phyloP scores from a whole-genome alignment of 2,329 filamentous ascomycete genomes.

The Rutstroemia sp. region DNA sequence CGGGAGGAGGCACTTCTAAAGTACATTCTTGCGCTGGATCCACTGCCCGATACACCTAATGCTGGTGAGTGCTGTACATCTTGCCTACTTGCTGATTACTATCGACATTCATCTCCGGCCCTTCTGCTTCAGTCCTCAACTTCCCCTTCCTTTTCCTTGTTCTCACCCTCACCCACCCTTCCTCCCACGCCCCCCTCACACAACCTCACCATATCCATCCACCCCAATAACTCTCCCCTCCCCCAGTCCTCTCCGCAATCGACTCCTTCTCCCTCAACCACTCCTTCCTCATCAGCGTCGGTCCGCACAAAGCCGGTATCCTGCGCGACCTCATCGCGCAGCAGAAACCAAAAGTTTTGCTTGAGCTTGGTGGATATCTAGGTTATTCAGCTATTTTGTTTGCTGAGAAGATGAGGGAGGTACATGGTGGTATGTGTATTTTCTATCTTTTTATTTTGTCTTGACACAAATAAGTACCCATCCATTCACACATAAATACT shows the following conservation, averaged over 20 bases:
- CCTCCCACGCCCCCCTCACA: too few relatives aligned
- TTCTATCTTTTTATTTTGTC: slow-evolving; percentile 25
- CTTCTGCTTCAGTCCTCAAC: too few relatives aligned
- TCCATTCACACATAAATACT: too few relatives aligned
- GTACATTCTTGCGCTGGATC: slow-evolving; percentile 45
- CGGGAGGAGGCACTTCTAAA: slow-evolving; percentile 67
- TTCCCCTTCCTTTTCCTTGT: too few relatives aligned
- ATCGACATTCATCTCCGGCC: too few relatives aligned
- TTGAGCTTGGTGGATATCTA: slow-evolving; percentile 75
- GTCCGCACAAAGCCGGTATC: slow-evolving; percentile 63
- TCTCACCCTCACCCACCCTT: too few relatives aligned
- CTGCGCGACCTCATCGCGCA: slow-evolving; percentile 60
- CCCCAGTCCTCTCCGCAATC: slow-evolving; percentile 57
- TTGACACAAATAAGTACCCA: too few relatives aligned
- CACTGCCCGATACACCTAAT: too few relatives aligned
- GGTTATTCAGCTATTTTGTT: slow-evolving; percentile 75
- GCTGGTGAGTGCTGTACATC: too few relatives aligned
- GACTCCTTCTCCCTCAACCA: slow-evolving; percentile 57
- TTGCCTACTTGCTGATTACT: too few relatives aligned
- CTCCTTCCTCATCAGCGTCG: slow-evolving; percentile 73
- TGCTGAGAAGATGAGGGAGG: slow-evolving; percentile 50
- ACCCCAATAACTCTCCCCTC: slow-evolving; percentile 32
- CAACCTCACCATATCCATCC: too few relatives aligned
- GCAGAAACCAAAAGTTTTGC: slow-evolving; percentile 58
- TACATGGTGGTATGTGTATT: not conserved